Percentiles rank a stretch among this genome's conserved stretches.
Evolutionary conservation across 2,329 filamentous ascomycete genomes (phyloP).

Genomic region (Colletotrichum spaethianum): DNA sequence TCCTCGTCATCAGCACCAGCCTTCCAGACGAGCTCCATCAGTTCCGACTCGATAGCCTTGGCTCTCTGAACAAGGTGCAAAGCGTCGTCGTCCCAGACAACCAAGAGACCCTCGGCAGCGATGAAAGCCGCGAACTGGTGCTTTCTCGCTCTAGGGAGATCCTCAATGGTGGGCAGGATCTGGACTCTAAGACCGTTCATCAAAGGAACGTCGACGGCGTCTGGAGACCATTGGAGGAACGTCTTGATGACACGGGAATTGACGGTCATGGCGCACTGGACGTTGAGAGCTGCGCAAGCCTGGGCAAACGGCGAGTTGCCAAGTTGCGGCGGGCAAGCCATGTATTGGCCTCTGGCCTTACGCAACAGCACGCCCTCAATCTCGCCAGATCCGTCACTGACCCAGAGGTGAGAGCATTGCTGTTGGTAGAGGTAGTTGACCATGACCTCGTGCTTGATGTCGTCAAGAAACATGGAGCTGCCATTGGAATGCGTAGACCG

Average conservation of each 20-base stretch:
- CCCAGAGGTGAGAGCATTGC: constrained; percentile 82
- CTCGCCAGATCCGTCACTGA: constrained; percentile 77
- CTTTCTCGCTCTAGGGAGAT: constrained; percentile 79
- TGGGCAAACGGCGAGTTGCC: constrained; percentile 73
- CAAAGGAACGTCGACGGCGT: constrained; percentile 81
- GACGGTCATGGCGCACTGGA: constrained; percentile 86
- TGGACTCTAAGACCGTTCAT: constrained; percentile 84
- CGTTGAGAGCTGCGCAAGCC: constrained; percentile 78
- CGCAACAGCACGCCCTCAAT: constrained; percentile 81
- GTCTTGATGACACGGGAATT: constrained; percentile 86
- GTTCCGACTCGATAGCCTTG: constrained; percentile 79
- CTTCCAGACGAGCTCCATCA: constrained; percentile 85
- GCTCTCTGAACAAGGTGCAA: constrained; percentile 78
- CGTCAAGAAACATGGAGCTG: constrained; percentile 74
- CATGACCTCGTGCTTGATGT: constrained; percentile 87
- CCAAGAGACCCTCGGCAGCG: constrained; percentile 76
- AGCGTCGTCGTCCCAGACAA: constrained; percentile 89
- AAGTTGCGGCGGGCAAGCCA: constrained; percentile 79
- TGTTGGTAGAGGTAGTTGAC: constrained; percentile 87
- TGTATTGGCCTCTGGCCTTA: constrained; percentile 77
- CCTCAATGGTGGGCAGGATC: constrained; percentile 79
- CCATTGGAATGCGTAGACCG: constrained; percentile 61
- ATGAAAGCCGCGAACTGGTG: constrained; percentile 87
- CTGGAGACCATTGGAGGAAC: constrained; percentile 80
- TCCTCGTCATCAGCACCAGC: constrained; percentile 68